Evolutionary conservation across 257 asterid genomes (phyloP), one percentile per base, ranked within the genome.

Genomic region (Leonotis leonurus): DNA sequence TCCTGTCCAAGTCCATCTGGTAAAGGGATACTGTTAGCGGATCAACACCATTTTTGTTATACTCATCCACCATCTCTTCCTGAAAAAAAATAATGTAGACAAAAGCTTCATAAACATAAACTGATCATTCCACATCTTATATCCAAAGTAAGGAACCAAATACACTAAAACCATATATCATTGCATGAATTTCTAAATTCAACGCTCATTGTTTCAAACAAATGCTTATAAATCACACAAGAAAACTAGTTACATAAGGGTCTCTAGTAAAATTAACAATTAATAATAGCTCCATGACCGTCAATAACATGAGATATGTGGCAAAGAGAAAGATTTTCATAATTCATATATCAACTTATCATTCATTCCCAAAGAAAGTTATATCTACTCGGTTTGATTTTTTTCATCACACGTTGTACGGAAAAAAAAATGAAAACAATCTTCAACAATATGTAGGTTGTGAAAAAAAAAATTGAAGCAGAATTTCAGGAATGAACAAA

Each of bases 1-100:
- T 89, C 61, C 96, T 80, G 56, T 92, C 96, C 80, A 89, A 68
- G 78, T 92, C 99, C 96, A 89, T 85, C 79, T 87, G 91, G 79
- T 89, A 85, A 60, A 92, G 99, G 29, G 97, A 92, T 27, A 83
- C 80, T 0, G 88, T 86, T 45, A 92, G 84, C 1, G 95, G 97
- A 66, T 92, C 99, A 35, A 71, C 79, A 16, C 84, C 96, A 62
- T 46, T 82, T 20, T 65, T 73, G 56, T 67, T 76, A 61, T 67
- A 80, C 36, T 85, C 87, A 4, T 75, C 96, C 56, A 83, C 82
- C 63, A 74, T 80, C 59, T 83, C 96, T 81, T 92, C 99, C 97
- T 92, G 56, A 43, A 56, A 75, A 59, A 24, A 18, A 1, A 12
- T 12, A 33, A 33, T 36, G 66, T 37, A 3, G 35, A 58, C n/a